Conservation (phyloP, 352 stramenopile species). For the Globisporangium acanthophoron region DNA sequence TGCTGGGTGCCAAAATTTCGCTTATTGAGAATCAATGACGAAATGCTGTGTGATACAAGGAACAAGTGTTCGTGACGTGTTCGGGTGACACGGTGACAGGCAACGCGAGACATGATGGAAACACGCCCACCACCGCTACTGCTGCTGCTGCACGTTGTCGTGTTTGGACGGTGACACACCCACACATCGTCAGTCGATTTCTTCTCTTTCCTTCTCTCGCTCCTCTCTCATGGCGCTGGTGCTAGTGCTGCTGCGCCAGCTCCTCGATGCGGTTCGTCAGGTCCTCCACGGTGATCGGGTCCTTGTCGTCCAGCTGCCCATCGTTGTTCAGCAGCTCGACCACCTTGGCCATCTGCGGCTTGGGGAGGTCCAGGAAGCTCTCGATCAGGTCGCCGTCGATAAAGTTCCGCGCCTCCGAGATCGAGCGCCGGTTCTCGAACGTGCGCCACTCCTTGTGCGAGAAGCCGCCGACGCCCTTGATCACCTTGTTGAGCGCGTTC, state of each 20-base stretch:
- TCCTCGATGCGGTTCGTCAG: conserved; percentile 74
- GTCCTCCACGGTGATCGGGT: conserved; percentile 59
- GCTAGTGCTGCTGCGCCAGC: conserved; percentile 65
- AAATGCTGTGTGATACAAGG: too few species aligned
- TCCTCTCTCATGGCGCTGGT: too few species aligned
- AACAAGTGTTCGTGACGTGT: too few species aligned
- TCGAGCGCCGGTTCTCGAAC: conserved; percentile 87
- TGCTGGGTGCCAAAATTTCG: not conserved
- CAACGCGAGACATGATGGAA: too few species aligned
- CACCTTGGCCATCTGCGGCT: conserved; percentile 86
- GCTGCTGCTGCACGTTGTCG: too few species aligned
- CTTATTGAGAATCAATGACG: too few species aligned
- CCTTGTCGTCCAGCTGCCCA: conserved; percentile 56
- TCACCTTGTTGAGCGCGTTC: conserved; percentile 80
- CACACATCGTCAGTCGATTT: too few species aligned
- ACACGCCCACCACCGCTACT: too few species aligned
- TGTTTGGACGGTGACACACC: too few species aligned
- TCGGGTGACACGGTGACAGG: too few species aligned
- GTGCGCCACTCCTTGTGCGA: conserved; percentile 91
- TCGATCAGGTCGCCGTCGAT: conserved; percentile 96
- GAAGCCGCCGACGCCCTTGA: conserved; percentile 91
- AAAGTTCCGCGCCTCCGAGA: conserved; percentile 89
- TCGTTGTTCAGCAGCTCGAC: conserved; percentile 91
- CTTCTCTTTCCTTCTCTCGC: too few species aligned
- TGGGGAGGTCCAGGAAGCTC: conserved; percentile 92